Base-by-base conservation (phyloP, 2,329 filamentous ascomycete genomes). In the Penicillium vulpinum region DNA sequence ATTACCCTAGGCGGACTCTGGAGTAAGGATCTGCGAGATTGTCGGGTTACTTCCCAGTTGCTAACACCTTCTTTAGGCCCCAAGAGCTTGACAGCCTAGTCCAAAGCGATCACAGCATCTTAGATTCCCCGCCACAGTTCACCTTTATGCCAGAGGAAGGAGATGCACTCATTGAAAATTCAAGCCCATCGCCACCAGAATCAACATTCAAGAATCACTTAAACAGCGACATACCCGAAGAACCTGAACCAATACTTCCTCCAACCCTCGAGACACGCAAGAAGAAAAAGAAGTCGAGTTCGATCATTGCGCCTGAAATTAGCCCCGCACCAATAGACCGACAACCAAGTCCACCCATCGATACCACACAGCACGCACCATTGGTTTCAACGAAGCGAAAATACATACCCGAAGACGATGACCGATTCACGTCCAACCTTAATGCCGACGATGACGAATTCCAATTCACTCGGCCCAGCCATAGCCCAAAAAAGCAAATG, bases 301-400 rank as follows among this genome's bases (percentile, higher is more conserved):
- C 38, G 41, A 43, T 39, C 8, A 15, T 44, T 21, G 21, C 52
- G n/a, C 18, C 44, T 21, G 48, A 54, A 15, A 36, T 40, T 22
- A 39, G 35, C 21, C 29, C 36, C 28, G 26, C 16, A 11, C 33
- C 22, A n/a, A 46, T n/a, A 13, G 22, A 52, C 9, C 56, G 49
- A 21, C 40, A 41, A 15, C 53, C 39, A 31, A 45, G 39, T 3
- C 56, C 53, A 35, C 29, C 22, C 11, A 41, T 51, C 15, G 47
- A 51, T 7, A 13, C 57, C 5, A 55, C n/a, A 29, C 62, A 65
- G 39, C 62, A 70, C 5, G 63, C 77, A 4, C 78, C 78, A 49
- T 78, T 78, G 48, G 81, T 81, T 18, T 77, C 81, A 21, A 86
- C 81, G 24, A 86, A 86, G 71, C 78, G 84, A 47, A 86, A 86